Conservation (phyloP, 495 filamentous ascomycete genomes). For the Aspergillus baeticus region DNA sequence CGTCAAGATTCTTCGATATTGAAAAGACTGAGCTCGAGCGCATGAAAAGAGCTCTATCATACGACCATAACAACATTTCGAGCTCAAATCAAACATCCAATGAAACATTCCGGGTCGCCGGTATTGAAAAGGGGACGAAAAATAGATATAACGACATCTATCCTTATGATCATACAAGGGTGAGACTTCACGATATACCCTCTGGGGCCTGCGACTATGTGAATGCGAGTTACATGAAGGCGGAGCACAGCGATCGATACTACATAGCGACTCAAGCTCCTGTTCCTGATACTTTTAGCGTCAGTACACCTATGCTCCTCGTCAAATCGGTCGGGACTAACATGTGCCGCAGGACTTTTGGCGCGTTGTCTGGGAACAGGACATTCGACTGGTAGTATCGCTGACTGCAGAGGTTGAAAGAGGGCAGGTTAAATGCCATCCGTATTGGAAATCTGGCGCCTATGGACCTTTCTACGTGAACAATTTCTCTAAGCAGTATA, state of each 20-base stretch:
- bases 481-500: constrained; percentile 73
- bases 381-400: constrained; percentile 91
- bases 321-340: no score
- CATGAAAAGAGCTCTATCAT: constrained; percentile 85
- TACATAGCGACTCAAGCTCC: constrained; percentile 98
- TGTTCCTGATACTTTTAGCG: constrained; percentile 86
- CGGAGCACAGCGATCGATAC: constrained; percentile 73
- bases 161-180: constrained; percentile 91
- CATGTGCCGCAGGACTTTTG: constrained; percentile 85
- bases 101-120: constrained; percentile 63
- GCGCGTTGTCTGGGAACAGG: constrained; percentile 96
- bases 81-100: constrained; percentile 17
- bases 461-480: constrained; percentile 81
- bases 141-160: constrained; percentile 98
- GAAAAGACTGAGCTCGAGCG: constrained; percentile 83
- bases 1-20: constrained; percentile 78
- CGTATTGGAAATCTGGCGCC: constrained; percentile 80
- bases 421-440: constrained; percentile 91
- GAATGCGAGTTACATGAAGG: constrained; percentile 85
- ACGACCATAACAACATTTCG: constrained; percentile 54
- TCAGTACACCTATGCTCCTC: no score
- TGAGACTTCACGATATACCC: constrained; percentile 68
- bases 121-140: constrained; percentile 91
- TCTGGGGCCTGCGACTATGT: constrained; percentile 89
- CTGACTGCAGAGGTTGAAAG: constrained; percentile 94